Conservation (phyloP, 2,329 filamentous ascomycete genomes). For the Pyrenophora seminiperda region DNA sequence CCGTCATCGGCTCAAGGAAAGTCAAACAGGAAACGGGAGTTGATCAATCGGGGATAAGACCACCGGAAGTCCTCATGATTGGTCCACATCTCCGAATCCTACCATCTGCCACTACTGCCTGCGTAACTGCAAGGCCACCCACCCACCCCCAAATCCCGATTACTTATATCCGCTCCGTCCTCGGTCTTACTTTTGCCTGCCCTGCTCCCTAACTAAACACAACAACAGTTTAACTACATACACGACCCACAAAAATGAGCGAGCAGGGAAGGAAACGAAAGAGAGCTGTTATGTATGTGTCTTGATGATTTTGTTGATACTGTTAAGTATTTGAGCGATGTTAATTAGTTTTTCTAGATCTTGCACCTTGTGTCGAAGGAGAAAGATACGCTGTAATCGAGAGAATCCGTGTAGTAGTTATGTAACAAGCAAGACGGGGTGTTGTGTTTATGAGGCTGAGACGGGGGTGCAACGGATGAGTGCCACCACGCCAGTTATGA, state of each 20-base stretch:
- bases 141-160: too few species aligned
- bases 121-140: too few species aligned
- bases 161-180: slow-evolving; percentile 4
- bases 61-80: slow-evolving; percentile 1
- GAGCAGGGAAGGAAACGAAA: slow-evolving; percentile 43
- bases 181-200: too few species aligned
- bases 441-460: slow-evolving; percentile 57
- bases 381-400: slow-evolving; percentile 67
- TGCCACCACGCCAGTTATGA: slow-evolving; percentile 4
- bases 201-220: too few species aligned
- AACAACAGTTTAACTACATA: too few species aligned
- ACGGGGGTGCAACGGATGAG: slow-evolving; percentile 3
- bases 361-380: slow-evolving; percentile 62
- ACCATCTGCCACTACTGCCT: too few species aligned
- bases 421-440: slow-evolving; percentile 55
- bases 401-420: slow-evolving; percentile 65
- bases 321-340: slow-evolving; percentile 1
- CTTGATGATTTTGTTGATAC: neutral
- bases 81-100: neutral
- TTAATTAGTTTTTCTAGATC: slow-evolving; percentile 50
- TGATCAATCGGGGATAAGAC: slow-evolving; percentile 9
- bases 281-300: slow-evolving; percentile 52
- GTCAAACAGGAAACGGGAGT: slow-evolving; percentile 28
- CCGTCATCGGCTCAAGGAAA: too few species aligned
- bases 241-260: slow-evolving; percentile 14